Conservation (phyloP, 345 rosid genomes). For the Eucalyptus brandiana region DNA sequence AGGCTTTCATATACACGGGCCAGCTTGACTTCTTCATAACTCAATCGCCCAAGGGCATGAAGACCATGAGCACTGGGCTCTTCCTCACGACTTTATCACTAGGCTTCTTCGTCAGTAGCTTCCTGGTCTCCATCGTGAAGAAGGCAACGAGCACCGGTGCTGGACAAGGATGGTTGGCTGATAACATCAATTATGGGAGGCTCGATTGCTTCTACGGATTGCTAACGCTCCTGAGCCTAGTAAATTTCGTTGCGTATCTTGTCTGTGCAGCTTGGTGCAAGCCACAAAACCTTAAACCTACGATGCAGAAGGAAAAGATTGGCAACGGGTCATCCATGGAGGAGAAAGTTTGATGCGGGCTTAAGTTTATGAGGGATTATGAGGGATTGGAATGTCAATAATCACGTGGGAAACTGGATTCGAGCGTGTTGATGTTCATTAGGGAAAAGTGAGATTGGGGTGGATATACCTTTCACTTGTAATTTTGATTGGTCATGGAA, state of each 20-base stretch:
- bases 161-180: constrained; percentile 45
- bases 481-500: neutral
- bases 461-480: neutral
- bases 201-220: constrained; percentile 57
- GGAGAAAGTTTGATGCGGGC: constrained; percentile 3
- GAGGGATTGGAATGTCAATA: neutral
- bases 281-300: constrained; percentile 9
- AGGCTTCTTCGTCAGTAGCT: constrained; percentile 54
- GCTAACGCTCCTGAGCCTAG: constrained; percentile 22
- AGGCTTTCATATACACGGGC: constrained; percentile 57
- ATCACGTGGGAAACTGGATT: neutral
- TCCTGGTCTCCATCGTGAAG: constrained; percentile 43
- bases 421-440: neutral
- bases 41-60: constrained; percentile 59
- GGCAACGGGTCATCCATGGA: neutral
- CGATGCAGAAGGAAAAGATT: constrained; percentile 9
- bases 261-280: constrained; percentile 33
- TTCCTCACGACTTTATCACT: constrained; percentile 55
- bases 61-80: constrained; percentile 65
- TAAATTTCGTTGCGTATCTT: constrained; percentile 30
- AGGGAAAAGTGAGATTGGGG: neutral
- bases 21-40: constrained; percentile 68
- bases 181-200: constrained; percentile 44
- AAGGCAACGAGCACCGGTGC: constrained; percentile 11
- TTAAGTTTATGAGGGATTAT: neutral